Base-by-base conservation (phyloP, 805 yeast genomes). In the Starmerella bacillaris region DNA sequence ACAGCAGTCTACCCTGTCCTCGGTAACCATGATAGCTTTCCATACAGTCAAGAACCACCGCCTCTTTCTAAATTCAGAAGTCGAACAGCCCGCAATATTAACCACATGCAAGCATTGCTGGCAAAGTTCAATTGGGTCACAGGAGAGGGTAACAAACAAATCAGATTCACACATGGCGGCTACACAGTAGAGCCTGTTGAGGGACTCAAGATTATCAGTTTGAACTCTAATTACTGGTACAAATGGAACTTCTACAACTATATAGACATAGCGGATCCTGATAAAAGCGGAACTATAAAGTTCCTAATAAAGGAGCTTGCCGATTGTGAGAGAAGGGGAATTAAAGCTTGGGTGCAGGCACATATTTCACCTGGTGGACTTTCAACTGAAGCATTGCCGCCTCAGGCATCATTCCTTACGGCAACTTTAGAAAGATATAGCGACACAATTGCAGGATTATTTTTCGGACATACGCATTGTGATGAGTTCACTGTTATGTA, bases 1-100 rank as follows among this genome's bases (percentile, higher is more conserved):
- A 51, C 70, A 21, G 75, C 79, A 5, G 66, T 75, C 4, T 73
- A 58, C 49, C 64, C 79, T 8, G 70, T 68, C 17, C 55, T 75
- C 46, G 83, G 83, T 19, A 74, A 72, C 51, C 82, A 76, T 53
- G 83, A 75, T 48, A 67, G 73, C 21, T 75, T 65, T 60, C 83
- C 84, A 14, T 70, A 73, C 45, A 77, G 75, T 24, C 79, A 74
- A 51, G 53, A 73, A 38, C 76, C 79, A 2, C 76, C 73, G 38
- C 49, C 57, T 21, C 48, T 52, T 24, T 62, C 67, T 17, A 67
- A 68, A 6, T 66, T 58, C 39, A 49, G 54, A 2, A 55, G 59
- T 34, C 43, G 59, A 45, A 62, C 63, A 38, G 49, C 56, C n/a
- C 66, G 65, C 63, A 67, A 68, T 43, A 53, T 59, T 2, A 67